Evolutionary conservation across 2,329 filamentous ascomycete species (phyloP).

Genomic region (Beauveria sp.): DNA sequence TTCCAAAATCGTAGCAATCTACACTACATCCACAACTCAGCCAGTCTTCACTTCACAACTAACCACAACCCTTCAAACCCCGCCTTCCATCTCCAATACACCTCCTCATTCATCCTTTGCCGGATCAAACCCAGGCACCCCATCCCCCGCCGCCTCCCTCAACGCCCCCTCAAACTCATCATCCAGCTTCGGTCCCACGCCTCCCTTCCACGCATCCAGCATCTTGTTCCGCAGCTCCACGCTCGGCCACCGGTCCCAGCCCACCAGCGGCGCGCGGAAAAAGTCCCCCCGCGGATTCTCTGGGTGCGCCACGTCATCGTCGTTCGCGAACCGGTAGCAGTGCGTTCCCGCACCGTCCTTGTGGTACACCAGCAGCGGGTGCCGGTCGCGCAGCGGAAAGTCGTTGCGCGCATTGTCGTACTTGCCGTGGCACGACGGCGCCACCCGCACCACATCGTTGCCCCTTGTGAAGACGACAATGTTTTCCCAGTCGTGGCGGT

Average conservation of each 20-base stretch:
- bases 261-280: slow-evolving; percentile 20
- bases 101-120: neutral
- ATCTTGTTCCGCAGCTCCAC: slow-evolving; percentile 19
- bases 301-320: slow-evolving; percentile 17
- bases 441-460: slow-evolving; percentile 20
- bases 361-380: slow-evolving; percentile 22
- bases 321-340: slow-evolving; percentile 24
- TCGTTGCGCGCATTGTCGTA: slow-evolving; percentile 19
- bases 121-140: slow-evolving; percentile 22
- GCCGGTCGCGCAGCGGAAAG: slow-evolving; percentile 16
- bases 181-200: slow-evolving; percentile 23
- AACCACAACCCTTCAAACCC: neutral
- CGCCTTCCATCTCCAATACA: neutral
- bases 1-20: too few species aligned
- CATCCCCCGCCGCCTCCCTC: slow-evolving; percentile 18
- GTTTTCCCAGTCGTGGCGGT: slow-evolving; percentile 36
- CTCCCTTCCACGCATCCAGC: slow-evolving; percentile 20
- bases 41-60: too few species aligned
- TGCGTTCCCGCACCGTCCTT: slow-evolving; percentile 23
- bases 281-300: slow-evolving; percentile 21
- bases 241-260: slow-evolving; percentile 23
- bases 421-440: slow-evolving; percentile 21
- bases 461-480: slow-evolving; percentile 26
- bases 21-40: too few species aligned
- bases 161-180: slow-evolving; percentile 20